These are phyloP conservation scores for Trichoderma oligosporum DNA, from an alignment of 2,329 filamentous ascomycete genomes.

Conservation along the genomic window DNA sequence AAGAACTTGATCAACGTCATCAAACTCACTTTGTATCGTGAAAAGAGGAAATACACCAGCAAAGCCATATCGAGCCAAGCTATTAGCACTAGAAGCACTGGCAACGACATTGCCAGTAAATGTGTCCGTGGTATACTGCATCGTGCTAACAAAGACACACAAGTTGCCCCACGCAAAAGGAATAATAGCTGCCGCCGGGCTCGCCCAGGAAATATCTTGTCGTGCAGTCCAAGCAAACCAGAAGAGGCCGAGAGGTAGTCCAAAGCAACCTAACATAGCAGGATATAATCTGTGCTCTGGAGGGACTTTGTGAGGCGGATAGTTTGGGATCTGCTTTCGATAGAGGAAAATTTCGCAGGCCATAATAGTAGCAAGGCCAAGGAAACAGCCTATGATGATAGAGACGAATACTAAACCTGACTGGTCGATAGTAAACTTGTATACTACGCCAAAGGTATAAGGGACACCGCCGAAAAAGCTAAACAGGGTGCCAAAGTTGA, in stretches of 20 bases:
- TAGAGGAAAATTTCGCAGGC: slow-evolving; percentile 44
- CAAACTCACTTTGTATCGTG: slow-evolving; percentile 50
- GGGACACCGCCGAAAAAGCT: slow-evolving; percentile 51
- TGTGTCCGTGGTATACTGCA: slow-evolving; percentile 53
- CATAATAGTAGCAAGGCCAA: slow-evolving; percentile 41
- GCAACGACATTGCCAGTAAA: slow-evolving; percentile 55
- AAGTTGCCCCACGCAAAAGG: slow-evolving; percentile 59
- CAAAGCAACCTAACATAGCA: slow-evolving; percentile 55
- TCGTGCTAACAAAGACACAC: slow-evolving; percentile 52
- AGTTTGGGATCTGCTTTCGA: slow-evolving; percentile 32
- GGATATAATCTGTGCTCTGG: slow-evolving; percentile 57
- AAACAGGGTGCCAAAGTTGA: slow-evolving; percentile 51
- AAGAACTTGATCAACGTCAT: accelerated
- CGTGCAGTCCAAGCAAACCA: slow-evolving; percentile 59
- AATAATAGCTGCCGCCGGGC: slow-evolving; percentile 48
- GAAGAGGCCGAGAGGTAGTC: slow-evolving; percentile 52
- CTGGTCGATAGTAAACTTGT: slow-evolving; percentile 43
- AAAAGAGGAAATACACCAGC: slow-evolving; percentile 59
- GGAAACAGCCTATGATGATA: slow-evolving; percentile 43
- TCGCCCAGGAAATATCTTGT: slow-evolving; percentile 45
- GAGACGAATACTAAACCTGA: slow-evolving; percentile 44
- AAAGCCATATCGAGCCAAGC: slow-evolving; percentile 52
- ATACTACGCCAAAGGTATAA: slow-evolving; percentile 44
- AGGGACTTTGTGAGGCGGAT: slow-evolving; percentile 36
- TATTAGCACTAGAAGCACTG: slow-evolving; percentile 57